Conservation (phyloP, 2,329 filamentous ascomycete species). For the Pseudocercospora fijiensis region DNA sequence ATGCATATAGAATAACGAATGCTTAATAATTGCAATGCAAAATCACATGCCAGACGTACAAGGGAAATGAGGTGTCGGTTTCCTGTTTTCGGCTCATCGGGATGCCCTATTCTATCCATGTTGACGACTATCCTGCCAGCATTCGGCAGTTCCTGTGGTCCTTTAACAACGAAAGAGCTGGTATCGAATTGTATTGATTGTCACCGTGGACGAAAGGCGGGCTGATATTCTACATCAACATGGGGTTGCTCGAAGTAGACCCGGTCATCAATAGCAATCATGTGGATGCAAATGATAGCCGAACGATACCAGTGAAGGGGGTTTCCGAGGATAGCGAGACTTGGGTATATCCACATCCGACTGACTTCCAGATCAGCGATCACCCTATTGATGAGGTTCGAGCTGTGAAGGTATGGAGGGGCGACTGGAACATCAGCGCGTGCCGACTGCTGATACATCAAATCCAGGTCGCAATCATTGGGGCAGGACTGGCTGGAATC, state of each 20-base stretch:
- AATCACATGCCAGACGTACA: not conserved
- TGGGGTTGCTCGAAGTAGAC: constrained; percentile 17
- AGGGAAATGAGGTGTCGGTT: constrained; percentile 7
- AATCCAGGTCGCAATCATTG: constrained; percentile 59
- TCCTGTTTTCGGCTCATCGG: constrained; percentile 16
- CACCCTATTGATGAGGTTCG: constrained; percentile 33
- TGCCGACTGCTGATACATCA: not conserved
- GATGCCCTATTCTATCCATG: not conserved
- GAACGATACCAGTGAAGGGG: not conserved
- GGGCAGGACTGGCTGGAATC: constrained; percentile 63
- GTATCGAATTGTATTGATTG: not conserved
- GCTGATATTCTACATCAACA: not conserved
- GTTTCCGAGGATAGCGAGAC: not conserved
- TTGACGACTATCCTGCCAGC: not conserved
- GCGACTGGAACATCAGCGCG: not conserved
- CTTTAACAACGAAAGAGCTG: not conserved
- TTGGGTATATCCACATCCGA: constrained; percentile 25
- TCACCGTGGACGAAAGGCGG: not conserved
- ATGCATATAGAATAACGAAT: not conserved
- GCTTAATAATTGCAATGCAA: not conserved
- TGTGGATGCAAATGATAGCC: constrained; percentile 2
- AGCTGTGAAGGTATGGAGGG: constrained; percentile 25
- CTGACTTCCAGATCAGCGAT: constrained; percentile 33
- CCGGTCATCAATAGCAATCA: not conserved
- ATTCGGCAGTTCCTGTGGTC: not conserved